Evolutionary conservation across 768 basidiomycete species (phyloP), one percentile per base, ranked within the genome.

Genomic region (Leccinum imitatum): DNA sequence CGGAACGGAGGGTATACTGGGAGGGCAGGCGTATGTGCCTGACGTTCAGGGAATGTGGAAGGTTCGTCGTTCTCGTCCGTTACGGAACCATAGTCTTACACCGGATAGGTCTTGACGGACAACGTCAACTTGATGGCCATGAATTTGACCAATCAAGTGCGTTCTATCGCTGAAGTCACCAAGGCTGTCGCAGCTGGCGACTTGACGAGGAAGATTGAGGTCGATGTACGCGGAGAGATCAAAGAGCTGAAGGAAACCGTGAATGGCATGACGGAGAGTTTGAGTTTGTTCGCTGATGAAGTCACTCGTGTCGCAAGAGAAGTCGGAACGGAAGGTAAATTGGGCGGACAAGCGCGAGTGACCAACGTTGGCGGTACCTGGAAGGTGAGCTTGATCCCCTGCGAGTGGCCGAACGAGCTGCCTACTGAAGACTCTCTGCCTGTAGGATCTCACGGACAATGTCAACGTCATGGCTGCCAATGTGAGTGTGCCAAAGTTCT

Each of bases 381-480:
- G 97, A 94, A 94, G 79, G 81, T 79, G 50, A 50, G 63, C 53
- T n/a, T 13, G 19, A 14, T 41, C 14, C 41, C 14, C 41, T 50
- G 19, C 14, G 14, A 14, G 25, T 41, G 19, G 15, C 17, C 3
- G 14, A 54, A 30, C 21, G 46, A 4, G 33, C 21, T 5, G 11
- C 53, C 25, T 23, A 25, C 33, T 66, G 17, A 63, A 48, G 6
- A 58, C 10, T 57, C 56, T 72, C 56, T 72, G 71, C 6, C 58
- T 57, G 46, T 68, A 84, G 78, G 91, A 94, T 71, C 79, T 98
- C 77, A 95, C 95, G 53, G 93, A 95, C 70, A 95, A 93, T 73
- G 95, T 97, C 66, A 97, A 96, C 71, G 85, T 93, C 68, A 96
- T 96, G 95, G 94, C 94, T 46, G 87, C 87, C 46, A 97, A 97